Percentiles rank a stretch among this genome's conserved stretches.
Evolutionary conservation across 2,329 filamentous ascomycete genomes (phyloP).

Genomic region (Claviceps paspali): DNA sequence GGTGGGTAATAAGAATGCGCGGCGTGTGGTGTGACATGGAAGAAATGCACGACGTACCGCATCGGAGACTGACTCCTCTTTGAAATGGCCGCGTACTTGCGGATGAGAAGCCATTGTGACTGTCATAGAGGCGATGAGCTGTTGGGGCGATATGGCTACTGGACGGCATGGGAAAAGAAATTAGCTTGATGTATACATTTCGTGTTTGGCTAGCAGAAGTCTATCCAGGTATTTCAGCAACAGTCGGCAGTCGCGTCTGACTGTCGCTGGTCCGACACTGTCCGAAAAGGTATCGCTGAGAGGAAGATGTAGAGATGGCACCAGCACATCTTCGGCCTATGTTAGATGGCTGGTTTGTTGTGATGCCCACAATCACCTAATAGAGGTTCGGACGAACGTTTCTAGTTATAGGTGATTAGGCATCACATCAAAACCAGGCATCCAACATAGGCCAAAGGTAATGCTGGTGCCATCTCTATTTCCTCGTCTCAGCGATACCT

Average conservation of each 20-base stretch:
- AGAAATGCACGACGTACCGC: slow-evolving; percentile 6
- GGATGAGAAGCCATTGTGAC: slow-evolving; percentile 10
- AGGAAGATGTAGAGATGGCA: background rate
- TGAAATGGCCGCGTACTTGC: slow-evolving; percentile 9
- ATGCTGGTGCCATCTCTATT: no score
- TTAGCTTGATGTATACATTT: slow-evolving; percentile 1
- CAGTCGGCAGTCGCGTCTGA: background rate
- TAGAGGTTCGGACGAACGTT: no score
- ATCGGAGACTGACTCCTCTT: slow-evolving; percentile 8
- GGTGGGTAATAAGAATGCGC: slow-evolving; percentile 1
- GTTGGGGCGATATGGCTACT: background rate
- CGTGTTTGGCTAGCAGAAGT: background rate
- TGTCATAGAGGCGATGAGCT: slow-evolving; percentile 7
- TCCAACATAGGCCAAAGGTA: no score
- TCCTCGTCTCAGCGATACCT: no score
- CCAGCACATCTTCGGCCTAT: background rate
- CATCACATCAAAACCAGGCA: no score
- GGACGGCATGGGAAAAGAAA: background rate
- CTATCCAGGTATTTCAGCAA: no score
- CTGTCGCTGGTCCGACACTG: background rate
- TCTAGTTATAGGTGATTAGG: no score
- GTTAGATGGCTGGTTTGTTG: no score
- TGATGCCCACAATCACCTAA: no score
- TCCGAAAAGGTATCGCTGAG: background rate
- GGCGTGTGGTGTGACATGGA: background rate